A percentile compares a stretch with the other conserved stretches of the same genome.
Conservation (phyloP, 2,329 filamentous ascomycete genomes). For the Neofusicoccum laricinum region DNA sequence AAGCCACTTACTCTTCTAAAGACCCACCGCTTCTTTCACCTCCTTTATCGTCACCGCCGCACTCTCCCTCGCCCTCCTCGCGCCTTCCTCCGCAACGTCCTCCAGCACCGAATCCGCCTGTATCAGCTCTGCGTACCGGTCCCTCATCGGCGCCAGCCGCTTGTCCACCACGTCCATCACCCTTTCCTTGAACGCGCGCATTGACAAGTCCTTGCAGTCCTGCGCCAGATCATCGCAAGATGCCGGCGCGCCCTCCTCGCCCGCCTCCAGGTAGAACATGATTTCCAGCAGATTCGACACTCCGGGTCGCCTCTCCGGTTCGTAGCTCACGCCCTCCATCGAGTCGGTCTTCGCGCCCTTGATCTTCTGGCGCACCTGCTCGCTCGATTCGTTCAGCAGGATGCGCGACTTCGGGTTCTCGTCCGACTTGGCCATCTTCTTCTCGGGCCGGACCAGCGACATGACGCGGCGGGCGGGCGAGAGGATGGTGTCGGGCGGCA, state of each 20-base stretch:
- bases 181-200: constrained; percentile 62
- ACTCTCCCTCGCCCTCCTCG: constrained; percentile 58
- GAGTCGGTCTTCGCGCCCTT: constrained; percentile 75
- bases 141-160: constrained; percentile 55
- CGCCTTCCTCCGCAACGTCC: constrained; percentile 58
- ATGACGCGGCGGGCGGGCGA: constrained; percentile 83
- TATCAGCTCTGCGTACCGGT: constrained; percentile 55
- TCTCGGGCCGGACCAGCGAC: constrained; percentile 73
- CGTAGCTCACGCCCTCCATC: constrained; percentile 65
- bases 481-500: constrained; percentile 44
- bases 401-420: constrained; percentile 71
- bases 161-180: constrained; percentile 58
- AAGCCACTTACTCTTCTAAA: background rate
- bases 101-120: constrained; percentile 51
- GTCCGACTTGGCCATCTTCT: constrained; percentile 96
- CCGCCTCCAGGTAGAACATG: constrained; percentile 63
- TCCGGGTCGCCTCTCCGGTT: constrained; percentile 67
- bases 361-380: constrained; percentile 67
- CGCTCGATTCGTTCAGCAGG: constrained; percentile 69
- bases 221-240: constrained; percentile 46
- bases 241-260: constrained; percentile 30
- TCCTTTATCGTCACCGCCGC: constrained; percentile 52
- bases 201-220: constrained; percentile 43
- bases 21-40: constrained; percentile 7
- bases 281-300: constrained; percentile 86